Base-by-base conservation (phyloP, 345 rosid species). In the Brassica nigra region DNA sequence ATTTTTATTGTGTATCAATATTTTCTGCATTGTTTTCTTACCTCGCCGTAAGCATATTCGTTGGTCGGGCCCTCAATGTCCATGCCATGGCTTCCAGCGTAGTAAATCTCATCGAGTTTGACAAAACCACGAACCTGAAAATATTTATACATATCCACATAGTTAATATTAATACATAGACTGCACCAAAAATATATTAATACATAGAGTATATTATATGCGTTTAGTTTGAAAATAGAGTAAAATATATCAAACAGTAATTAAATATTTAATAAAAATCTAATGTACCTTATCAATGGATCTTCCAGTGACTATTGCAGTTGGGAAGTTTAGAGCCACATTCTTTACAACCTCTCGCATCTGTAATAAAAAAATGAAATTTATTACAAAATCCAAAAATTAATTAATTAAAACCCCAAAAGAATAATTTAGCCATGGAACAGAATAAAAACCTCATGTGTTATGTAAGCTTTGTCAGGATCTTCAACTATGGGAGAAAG, bases 51-150 rank as follows among this genome's bases (percentile, higher is more conserved):
- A 72, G 61, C 80, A 69, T 70, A 36, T 36, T 76, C 85, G 68
- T 80, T 86, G 4, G 90, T 80, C 69, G 99, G 99, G 8, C 92
- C 95, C 81, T 86, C 90, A 59, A 95, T 96, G 87, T 96, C 99
- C 98, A 96, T 96, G 14, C 99, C 99, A 76, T 96, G 99, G 81
- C 99, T 96, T 18, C 97, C 98, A 0, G 99, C 99, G 64, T 96
- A 96, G 74, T 93, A 92, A 49, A 96, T 90, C 74, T 79, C 99
- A 0, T 85, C 83, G 68, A 96, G 75, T 83, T 87, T 84, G 8
- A 96, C 98, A 82, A 96, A 96, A 31, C 88, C 81, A 67, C 89
- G 93, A 18, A 96, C 98, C 98, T 94, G 81, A 34, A 54, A 78
- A 65, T 66, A 5, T 30, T 36, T 47, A 47, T 14, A 1, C 37